Evolutionary conservation across 768 basidiomycete species (phyloP).

Genomic region (Filobasidium floriforme): DNA sequence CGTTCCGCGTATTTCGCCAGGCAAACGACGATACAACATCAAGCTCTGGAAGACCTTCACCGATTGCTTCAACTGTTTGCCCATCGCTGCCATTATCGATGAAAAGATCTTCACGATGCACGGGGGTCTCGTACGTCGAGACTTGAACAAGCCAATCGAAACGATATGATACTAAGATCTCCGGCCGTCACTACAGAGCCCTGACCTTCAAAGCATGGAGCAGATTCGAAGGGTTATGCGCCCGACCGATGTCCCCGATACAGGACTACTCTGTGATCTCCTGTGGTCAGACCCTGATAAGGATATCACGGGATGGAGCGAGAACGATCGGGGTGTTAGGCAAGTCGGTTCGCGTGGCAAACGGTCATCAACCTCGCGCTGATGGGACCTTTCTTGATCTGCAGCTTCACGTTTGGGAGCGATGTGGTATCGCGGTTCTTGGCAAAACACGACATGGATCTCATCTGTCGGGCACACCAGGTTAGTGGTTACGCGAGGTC

Average conservation of each 20-base stretch:
- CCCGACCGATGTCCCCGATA: constrained; percentile 98
- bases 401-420: constrained; percentile 83
- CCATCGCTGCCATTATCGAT: constrained; percentile 98
- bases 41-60: constrained; percentile 99
- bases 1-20: constrained; percentile 47
- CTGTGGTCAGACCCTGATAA: constrained; percentile 99
- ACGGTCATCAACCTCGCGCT: not conserved
- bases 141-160: too few species aligned
- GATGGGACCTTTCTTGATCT: not conserved
- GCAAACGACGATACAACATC: constrained; percentile 99
- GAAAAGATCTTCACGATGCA: constrained; percentile 99
- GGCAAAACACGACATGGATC: constrained; percentile 99
- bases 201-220: constrained; percentile 98
- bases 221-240: constrained; percentile 98
- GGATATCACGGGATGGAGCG: constrained; percentile 98
- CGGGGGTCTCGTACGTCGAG: constrained; percentile 61
- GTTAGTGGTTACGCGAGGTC: constrained; percentile 43
- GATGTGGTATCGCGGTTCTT: constrained; percentile 97
- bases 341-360: not conserved
- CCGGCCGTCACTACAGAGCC: constrained; percentile 50
- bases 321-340: constrained; percentile 97
- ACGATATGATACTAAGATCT: too few species aligned
- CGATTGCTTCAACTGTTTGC: constrained; percentile 98
- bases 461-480: constrained; percentile 98
- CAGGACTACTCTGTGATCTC: constrained; percentile 92